Conservation (phyloP, 2,329 filamentous ascomycete species). For the Alternaria ventricosa region DNA sequence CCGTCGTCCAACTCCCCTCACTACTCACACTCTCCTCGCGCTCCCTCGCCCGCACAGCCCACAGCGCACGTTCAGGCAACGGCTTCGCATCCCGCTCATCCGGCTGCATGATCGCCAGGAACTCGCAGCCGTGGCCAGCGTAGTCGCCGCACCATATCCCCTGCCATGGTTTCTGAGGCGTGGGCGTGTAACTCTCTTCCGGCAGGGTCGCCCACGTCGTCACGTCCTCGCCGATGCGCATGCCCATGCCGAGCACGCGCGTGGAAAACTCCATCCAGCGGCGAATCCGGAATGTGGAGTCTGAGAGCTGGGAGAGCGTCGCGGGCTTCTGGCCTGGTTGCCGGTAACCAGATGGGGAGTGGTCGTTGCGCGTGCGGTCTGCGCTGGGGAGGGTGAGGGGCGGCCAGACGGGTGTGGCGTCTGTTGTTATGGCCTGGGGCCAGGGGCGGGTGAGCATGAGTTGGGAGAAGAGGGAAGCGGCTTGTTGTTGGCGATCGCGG, state of each 20-base stretch:
- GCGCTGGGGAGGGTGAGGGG: slow-evolving; percentile 71
- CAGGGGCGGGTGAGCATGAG: slow-evolving; percentile 69
- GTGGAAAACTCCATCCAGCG: slow-evolving; percentile 74
- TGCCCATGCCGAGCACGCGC: slow-evolving; percentile 35
- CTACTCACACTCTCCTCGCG: slow-evolving; percentile 39
- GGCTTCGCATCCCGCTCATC: slow-evolving; percentile 53
- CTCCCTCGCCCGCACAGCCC: slow-evolving; percentile 34
- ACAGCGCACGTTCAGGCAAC: slow-evolving; percentile 46
- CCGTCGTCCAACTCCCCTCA: slow-evolving; percentile 41
- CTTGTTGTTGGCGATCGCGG: slow-evolving; percentile 19
- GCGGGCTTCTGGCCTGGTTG: slow-evolving; percentile 58
- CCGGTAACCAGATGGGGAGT: slow-evolving; percentile 52
- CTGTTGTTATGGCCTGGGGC: slow-evolving; percentile 51
- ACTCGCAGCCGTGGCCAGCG: slow-evolving; percentile 85
- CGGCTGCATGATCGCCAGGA: slow-evolving; percentile 80
- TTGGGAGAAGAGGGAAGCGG: slow-evolving; percentile 64
- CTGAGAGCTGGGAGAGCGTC: slow-evolving; percentile 66
- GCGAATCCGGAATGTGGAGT: slow-evolving; percentile 74
- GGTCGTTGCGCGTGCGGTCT: slow-evolving; percentile 62
- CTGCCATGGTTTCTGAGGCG: slow-evolving; percentile 78
- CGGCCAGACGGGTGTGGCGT: slow-evolving; percentile 69
- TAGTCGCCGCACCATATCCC: slow-evolving; percentile 96
- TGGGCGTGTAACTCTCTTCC: slow-evolving; percentile 78
- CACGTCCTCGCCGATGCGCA: slow-evolving; percentile 60
- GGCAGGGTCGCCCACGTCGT: slow-evolving; percentile 76